These are phyloP conservation scores for Gracilaria gracilis DNA, from an alignment of 23 red algal species.

Conservation along the genomic window DNA sequence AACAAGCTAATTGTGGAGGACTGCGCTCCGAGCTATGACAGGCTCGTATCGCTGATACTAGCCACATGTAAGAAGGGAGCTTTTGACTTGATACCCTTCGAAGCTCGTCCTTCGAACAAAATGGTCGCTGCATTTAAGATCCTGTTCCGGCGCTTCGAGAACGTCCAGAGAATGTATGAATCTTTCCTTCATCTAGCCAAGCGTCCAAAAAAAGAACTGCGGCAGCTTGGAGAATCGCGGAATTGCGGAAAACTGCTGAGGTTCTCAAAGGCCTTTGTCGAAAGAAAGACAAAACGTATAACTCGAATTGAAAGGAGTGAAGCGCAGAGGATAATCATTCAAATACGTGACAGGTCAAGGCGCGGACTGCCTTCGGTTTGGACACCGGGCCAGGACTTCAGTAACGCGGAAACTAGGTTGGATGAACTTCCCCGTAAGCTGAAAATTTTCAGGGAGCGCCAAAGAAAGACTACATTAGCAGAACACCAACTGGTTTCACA, in stretches of 20 bases:
- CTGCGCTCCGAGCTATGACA: not conserved
- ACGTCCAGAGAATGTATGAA: not conserved
- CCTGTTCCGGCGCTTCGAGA: not conserved
- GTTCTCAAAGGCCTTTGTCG: not conserved
- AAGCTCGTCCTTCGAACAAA: not conserved
- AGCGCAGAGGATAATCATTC: not conserved
- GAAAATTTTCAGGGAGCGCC: not conserved
- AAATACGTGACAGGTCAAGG: not conserved
- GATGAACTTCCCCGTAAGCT: not conserved
- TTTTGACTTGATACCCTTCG: not conserved
- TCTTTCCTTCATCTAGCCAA: not conserved
- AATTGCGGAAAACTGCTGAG: constrained; percentile 4
- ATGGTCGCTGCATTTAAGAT: constrained; percentile 6
- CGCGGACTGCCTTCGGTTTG: not conserved
- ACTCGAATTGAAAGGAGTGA: not conserved
- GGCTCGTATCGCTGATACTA: not conserved
- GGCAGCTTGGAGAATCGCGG: constrained; percentile 6
- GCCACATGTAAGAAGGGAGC: not conserved
- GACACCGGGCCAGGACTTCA: not conserved
- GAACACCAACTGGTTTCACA: constrained; percentile 17
- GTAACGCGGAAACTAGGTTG: not conserved
- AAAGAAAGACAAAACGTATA: not conserved
- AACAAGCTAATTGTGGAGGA: constrained; percentile 28
- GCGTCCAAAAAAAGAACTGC: not conserved
- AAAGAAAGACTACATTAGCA: not conserved